Evolutionary conservation across 305 asterid species (phyloP).

Genomic region (Fraxinus floribunda): DNA sequence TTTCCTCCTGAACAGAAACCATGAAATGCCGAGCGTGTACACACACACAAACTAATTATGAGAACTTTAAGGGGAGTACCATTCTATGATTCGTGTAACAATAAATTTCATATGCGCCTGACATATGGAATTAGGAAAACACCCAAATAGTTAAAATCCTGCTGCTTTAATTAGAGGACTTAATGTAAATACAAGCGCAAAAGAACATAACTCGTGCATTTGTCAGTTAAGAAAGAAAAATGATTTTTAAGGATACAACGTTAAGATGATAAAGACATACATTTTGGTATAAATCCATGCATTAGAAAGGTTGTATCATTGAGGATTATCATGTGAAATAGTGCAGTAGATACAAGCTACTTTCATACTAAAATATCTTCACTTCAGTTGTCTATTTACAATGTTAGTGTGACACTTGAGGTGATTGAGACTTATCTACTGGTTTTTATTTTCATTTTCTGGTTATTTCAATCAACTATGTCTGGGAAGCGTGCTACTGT

Average conservation of each 20-base stretch:
- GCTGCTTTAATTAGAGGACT: constrained; percentile 18
- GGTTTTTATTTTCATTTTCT: constrained; percentile 13
- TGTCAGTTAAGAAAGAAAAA: background rate
- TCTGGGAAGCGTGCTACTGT: background rate
- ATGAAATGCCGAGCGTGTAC: background rate
- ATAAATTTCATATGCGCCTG: background rate
- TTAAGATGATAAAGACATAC: constrained; percentile 8
- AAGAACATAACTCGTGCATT: constrained; percentile 9
- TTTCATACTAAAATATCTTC: background rate
- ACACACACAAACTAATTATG: background rate
- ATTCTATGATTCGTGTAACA: background rate
- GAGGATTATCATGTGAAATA: constrained; percentile 14
- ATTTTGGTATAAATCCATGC: background rate
- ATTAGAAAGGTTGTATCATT: background rate
- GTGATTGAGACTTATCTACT: constrained; percentile 3
- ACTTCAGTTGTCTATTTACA: constrained; percentile 9
- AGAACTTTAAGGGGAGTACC: background rate
- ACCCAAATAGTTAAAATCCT: background rate
- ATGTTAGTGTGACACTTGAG: background rate
- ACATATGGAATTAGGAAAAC: background rate
- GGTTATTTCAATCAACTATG: background rate
- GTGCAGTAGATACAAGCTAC: constrained; percentile 4
- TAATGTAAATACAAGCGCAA: background rate
- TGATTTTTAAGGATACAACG: background rate
- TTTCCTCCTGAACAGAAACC: constrained; percentile 1